Evolutionary conservation across 805 yeast genomes (phyloP).

Genomic region (Blastobotrys attinorum): DNA sequence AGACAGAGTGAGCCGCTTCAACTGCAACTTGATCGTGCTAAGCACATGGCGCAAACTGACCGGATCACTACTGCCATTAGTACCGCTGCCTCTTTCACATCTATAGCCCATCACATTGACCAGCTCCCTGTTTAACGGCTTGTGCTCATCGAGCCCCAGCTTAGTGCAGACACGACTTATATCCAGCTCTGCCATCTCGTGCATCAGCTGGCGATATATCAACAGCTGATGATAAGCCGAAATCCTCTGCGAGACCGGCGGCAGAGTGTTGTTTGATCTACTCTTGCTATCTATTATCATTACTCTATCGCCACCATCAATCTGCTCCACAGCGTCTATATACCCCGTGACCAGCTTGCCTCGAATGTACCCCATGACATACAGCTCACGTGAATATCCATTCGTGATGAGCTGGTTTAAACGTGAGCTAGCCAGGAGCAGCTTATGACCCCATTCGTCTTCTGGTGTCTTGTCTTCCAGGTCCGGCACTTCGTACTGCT

Average conservation of each 20-base stretch:
- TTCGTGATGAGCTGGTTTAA: slow-evolving; percentile 3
- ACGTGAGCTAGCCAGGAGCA: slow-evolving; percentile 11
- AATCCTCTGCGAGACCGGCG: slow-evolving; percentile 15
- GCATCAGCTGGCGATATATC: slow-evolving; percentile 21
- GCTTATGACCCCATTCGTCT: slow-evolving; percentile 17
- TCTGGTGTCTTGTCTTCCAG: slow-evolving; percentile 2
- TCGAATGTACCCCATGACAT: slow-evolving; percentile 21
- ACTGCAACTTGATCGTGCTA: background rate
- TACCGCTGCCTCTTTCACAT: too few species aligned
- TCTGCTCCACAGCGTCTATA: slow-evolving; percentile 19
- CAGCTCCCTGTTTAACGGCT: slow-evolving; percentile 1
- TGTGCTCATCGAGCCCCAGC: slow-evolving; percentile 7
- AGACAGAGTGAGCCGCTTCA: slow-evolving; percentile 3
- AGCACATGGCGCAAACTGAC: background rate
- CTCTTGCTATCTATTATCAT: slow-evolving; percentile 27
- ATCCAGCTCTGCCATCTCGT: slow-evolving; percentile 9
- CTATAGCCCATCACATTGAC: background rate
- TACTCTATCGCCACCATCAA: slow-evolving; percentile 4
- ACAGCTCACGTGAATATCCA: slow-evolving; percentile 22
- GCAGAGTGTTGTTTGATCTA: slow-evolving; percentile 10
- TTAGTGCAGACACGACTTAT: slow-evolving; percentile 5
- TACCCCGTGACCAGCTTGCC: slow-evolving; percentile 21
- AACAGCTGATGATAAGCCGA: slow-evolving; percentile 30
- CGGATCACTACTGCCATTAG: too few species aligned
- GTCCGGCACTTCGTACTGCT: slow-evolving; percentile 1